Conservation (phyloP, 495 filamentous ascomycete genomes). For the Diplogelasinospora grovesii region DNA sequence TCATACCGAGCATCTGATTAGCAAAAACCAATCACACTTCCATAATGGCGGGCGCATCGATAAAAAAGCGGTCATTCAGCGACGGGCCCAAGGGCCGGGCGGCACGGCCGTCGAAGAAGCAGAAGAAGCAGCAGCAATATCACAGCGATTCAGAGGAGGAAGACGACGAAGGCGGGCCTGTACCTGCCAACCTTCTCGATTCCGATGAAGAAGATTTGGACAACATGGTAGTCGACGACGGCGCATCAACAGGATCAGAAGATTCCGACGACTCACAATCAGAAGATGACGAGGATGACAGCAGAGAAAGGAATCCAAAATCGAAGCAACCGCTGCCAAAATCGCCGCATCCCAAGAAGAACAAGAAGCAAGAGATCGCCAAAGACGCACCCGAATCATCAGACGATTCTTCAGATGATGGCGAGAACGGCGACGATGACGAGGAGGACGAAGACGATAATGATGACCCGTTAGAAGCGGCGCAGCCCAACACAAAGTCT, state of each 20-base stretch:
- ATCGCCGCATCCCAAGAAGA: not conserved
- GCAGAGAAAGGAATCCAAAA: no score
- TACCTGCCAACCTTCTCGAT: conserved; percentile 60
- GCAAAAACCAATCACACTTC: conserved; percentile 9
- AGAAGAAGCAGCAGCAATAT: conserved; percentile 63
- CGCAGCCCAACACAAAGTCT: conserved; percentile 32
- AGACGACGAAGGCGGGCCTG: conserved; percentile 45
- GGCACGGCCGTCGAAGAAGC: conserved; percentile 57
- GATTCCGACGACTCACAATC: no score
- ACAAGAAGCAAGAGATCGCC: conserved; percentile 16
- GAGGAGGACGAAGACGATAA: conserved; percentile 33
- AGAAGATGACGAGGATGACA: no score
- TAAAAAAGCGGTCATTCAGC: conserved; percentile 31
- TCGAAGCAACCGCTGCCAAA: no score
- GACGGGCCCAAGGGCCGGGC: conserved; percentile 49
- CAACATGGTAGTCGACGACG: conserved; percentile 39
- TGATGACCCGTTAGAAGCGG: conserved; percentile 23
- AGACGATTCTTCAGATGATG: conserved; percentile 26
- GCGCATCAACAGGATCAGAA: conserved; percentile 26
- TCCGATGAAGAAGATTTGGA: conserved; percentile 56
- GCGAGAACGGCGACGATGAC: conserved; percentile 26
- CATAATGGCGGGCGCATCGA: conserved; percentile 25
- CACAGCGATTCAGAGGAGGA: conserved; percentile 60
- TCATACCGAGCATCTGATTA: no score
- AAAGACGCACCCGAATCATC: conserved; percentile 30